A percentile compares a stretch with the other conserved stretches of the same genome.
Evolutionary conservation across 257 asterid genomes (phyloP).

Genomic region (Sherardia arvensis): DNA sequence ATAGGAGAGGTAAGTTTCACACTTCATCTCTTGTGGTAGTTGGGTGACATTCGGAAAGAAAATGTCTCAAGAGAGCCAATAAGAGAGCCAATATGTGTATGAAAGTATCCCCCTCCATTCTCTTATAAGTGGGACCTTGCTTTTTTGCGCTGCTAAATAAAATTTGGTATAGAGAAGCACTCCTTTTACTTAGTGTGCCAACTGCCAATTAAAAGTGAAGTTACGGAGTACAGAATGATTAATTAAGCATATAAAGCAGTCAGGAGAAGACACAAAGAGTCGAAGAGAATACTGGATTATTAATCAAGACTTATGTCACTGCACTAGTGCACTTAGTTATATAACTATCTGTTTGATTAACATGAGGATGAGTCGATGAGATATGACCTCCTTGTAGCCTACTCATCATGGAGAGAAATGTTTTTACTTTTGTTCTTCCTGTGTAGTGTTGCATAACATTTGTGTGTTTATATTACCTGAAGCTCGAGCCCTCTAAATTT

Average conservation of each 20-base stretch:
- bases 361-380: not conserved
- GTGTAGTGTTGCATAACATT: not conserved
- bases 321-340: not conserved
- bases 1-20: constrained; percentile 39
- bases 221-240: not conserved
- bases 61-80: too few species aligned
- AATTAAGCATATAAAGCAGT: too few species aligned
- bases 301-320: not conserved
- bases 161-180: not conserved
- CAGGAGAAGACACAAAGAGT: not conserved
- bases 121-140: not conserved
- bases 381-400: not conserved
- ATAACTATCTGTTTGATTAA: not conserved
- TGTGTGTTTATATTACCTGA: constrained; percentile 14
- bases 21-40: constrained; percentile 2
- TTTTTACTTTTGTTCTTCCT: not conserved
- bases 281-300: not conserved
- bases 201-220: not conserved
- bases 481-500: constrained; percentile 7
- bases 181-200: not conserved
- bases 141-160: too few species aligned
- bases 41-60: not conserved
- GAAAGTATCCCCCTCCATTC: not conserved
- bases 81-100: not conserved
- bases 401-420: not conserved